Base-by-base conservation (phyloP, 139 green algal genomes). In the Closterium sp. region DNA sequence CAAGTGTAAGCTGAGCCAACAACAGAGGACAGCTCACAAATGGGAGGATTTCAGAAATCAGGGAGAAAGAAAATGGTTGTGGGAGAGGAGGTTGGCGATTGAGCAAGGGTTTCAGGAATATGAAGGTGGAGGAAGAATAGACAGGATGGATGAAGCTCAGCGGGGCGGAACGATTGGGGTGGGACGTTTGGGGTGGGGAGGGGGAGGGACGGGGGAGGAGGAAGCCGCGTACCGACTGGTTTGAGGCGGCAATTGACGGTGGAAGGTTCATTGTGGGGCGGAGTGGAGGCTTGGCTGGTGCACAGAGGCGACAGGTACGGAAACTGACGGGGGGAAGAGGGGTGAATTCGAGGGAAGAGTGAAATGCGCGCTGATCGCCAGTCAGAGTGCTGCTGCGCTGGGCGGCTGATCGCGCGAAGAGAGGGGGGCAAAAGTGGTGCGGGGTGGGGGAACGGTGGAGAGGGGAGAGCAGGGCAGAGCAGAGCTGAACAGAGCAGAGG, bases 91-190 rank as follows among this genome's bases (percentile, higher is more conserved):
- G 1, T 29, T 5, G 13, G 17, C 1, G 11, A 22, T 2, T 22
- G 86, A 89, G 31, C 17, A 38, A 89, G 86, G 31, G 31, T 34
- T 85, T 89, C 31, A 89, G 86, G 86, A 22, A 89, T 34, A 89
- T 89, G 31, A 38, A 38, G 31, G 17, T 38, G 17, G 86, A 50
- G 9, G 19, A 89, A 38, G 31, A 85, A 22, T 17, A 17, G 38
- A 50, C 31, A 27, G 19, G 19, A 34, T 24, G 31, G 86, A 84
- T 22, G 86, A 17, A 89, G 17, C 17, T 50, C 7, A 0, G 38
- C 38, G 38, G 7, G 38, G 86, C 2, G 31, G 86, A 24, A 89
- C 19, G 19, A 24, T 13, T 24, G 86, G 7, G 4, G 31, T 21
- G 86, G 31, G 45, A n/a, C n/a, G n/a, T n/a, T n/a, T n/a, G n/a